Base-by-base conservation (phyloP, 345 rosid genomes). In the Alliaria petiolata region DNA sequence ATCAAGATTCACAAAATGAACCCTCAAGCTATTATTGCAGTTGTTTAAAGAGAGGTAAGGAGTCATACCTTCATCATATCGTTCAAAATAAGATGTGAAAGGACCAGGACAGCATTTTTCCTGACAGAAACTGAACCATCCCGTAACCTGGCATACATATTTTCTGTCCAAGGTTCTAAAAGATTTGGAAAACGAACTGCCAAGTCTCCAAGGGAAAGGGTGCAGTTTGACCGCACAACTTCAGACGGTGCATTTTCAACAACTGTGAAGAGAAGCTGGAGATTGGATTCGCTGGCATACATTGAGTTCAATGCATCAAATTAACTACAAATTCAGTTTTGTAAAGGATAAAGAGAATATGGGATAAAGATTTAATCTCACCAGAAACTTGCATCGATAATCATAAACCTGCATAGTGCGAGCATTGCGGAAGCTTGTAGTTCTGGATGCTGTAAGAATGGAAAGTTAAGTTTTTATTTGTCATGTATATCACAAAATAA, bases 371-470 rank as follows among this genome's bases (percentile, higher is more conserved):
- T 46, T 66, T 30, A n/a, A 13, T 39, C 78, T 71, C 78, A 95
- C 99, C 99, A 95, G 82, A 84, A 95, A 59, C 67, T 74, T 68
- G 96, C 84, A 82, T 95, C 99, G 70, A 91, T 87, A 69, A 91
- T 84, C 99, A 91, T 95, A 78, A 86, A 86, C 69, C 92, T 85
- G 79, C 97, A 89, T 61, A 95, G 78, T 49, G 98, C 97, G 67
- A 95, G 97, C 97, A 95, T 84, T 71, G 86, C 98, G 42, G 97
- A 91, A 69, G 97, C 96, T 79, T 95, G 99, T 46, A 95, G 84
- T 47, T 78, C 87, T 59, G 99, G 92, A 81, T 83, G 81, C 99
- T 85, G 87, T 78, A 61, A 81, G 49, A 44, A 31, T 39, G 16
- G 30, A 28, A 38, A 78, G 30, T 15, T 19, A 62, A 44, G 8